phyloP scores from a whole-genome alignment of 202 grass and related monocot genomes.

The Saccharum hybrid region DNA sequence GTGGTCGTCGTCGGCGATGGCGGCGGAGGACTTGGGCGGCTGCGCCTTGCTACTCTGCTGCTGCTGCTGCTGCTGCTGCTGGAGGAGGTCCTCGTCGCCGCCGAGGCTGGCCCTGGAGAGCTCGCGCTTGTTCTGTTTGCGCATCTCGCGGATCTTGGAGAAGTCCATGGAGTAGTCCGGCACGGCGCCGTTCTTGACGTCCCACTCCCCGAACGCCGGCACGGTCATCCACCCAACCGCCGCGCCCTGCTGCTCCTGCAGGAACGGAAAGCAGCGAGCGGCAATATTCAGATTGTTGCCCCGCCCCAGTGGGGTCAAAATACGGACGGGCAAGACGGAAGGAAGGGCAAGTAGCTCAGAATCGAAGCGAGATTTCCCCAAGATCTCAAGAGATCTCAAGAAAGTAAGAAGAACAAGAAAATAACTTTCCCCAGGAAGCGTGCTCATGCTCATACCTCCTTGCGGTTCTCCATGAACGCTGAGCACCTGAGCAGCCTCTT shows the following conservation, averaged over 20 bases:
- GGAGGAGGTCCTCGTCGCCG: conserved; percentile 73
- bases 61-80: conserved; percentile 6
- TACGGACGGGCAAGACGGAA: too few relatives aligned
- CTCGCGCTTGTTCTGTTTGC: conserved; percentile 91
- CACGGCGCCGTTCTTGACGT: conserved; percentile 80
- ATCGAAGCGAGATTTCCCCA: not conserved
- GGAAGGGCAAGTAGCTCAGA: not conserved
- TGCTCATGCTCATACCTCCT: conserved; percentile 49
- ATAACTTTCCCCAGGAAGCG: not conserved
- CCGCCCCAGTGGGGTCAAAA: not conserved
- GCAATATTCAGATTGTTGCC: not conserved
- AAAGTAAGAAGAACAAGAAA: not conserved
- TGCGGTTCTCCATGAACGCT: conserved; percentile 59
- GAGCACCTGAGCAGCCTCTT: not conserved
- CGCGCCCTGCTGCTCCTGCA: conserved; percentile 37
- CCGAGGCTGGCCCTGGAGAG: conserved; percentile 81
- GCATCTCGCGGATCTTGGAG: conserved; percentile 94
- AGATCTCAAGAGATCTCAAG: not conserved
- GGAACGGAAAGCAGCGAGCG: not conserved
- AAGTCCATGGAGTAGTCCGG: conserved; percentile 96
- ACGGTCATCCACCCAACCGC: conserved; percentile 76
- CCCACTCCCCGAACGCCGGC: conserved; percentile 87
- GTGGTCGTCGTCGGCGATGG: conserved; percentile 23
- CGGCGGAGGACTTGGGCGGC: conserved; percentile 27
- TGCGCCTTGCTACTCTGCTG: conserved; percentile 17